Evolutionary conservation across 1,139 yeast genomes (phyloP).

Genomic region (Sugiyamaella novakii): DNA sequence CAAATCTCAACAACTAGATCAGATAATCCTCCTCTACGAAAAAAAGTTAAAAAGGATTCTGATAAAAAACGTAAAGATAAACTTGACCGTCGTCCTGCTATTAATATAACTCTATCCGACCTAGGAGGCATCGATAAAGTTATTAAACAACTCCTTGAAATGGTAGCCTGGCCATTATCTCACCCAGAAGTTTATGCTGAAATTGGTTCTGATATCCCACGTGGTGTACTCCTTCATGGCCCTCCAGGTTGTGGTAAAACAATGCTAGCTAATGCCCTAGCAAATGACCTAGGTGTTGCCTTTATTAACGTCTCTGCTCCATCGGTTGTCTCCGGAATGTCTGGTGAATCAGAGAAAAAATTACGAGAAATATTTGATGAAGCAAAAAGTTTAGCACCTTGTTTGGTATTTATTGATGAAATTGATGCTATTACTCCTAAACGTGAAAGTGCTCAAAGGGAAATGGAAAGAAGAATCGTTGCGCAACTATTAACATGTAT

Average conservation of each 20-base stretch:
- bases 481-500: conserved; percentile 92
- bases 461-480: conserved; percentile 96
- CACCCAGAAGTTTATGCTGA: conserved; percentile 89
- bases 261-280: conserved; percentile 91
- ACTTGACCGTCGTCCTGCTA: conserved; percentile 25
- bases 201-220: conserved; percentile 95
- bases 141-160: conserved; percentile 81
- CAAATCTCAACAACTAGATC: conserved; percentile 20
- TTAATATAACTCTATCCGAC: conserved; percentile 55
- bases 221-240: conserved; percentile 92
- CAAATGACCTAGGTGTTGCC: conserved; percentile 93
- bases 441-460: conserved; percentile 97
- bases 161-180: conserved; percentile 85
- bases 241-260: conserved; percentile 99
- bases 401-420: conserved; percentile 89
- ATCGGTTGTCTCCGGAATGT: conserved; percentile 98
- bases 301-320: conserved; percentile 93
- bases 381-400: conserved; percentile 87
- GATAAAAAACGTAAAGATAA: conserved; percentile 31
- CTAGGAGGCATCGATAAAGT: conserved; percentile 90
- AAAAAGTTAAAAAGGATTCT: conserved; percentile 30
- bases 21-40: conserved; percentile 19
- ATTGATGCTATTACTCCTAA: conserved; percentile 98
- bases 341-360: conserved; percentile 97
- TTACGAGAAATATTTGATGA: conserved; percentile 91